Evolutionary conservation across 805 yeast species (phyloP).

Genomic region (Saccharomycopsis sp.): DNA sequence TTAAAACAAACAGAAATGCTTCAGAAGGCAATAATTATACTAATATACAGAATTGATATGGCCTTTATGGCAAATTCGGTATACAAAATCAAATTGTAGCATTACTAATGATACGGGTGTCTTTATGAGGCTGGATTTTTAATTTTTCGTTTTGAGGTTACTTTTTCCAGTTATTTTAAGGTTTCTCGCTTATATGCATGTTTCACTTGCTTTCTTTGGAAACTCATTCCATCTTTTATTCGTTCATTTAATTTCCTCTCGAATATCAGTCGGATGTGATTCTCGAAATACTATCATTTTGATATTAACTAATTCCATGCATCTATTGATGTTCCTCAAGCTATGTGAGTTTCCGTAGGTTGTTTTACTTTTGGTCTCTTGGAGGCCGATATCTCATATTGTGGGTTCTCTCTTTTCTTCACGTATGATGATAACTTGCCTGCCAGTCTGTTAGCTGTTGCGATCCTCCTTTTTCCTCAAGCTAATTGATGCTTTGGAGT

Average conservation of each 20-base stretch:
- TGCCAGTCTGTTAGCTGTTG: background rate
- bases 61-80: too few relatives aligned
- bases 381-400: too few relatives aligned
- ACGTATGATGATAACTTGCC: background rate
- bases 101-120: background rate
- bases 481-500: background rate
- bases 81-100: too few relatives aligned
- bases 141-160: background rate
- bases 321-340: too few relatives aligned
- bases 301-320: too few relatives aligned
- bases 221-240: background rate
- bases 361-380: background rate
- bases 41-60: too few relatives aligned
- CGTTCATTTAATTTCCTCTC: background rate
- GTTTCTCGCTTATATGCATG: slow-evolving; percentile 1
- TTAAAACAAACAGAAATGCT: too few relatives aligned
- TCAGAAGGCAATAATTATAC: too few relatives aligned
- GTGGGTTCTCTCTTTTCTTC: background rate
- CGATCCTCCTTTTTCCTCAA: background rate
- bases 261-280: background rate
- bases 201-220: slow-evolving; percentile 1
- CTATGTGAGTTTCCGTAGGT: background rate
- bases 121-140: background rate
- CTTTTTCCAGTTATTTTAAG: background rate
- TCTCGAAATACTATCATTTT: too few relatives aligned